These are phyloP conservation scores for Teunomyces atbi DNA, from an alignment of 805 yeast species.

Conservation along the genomic window DNA sequence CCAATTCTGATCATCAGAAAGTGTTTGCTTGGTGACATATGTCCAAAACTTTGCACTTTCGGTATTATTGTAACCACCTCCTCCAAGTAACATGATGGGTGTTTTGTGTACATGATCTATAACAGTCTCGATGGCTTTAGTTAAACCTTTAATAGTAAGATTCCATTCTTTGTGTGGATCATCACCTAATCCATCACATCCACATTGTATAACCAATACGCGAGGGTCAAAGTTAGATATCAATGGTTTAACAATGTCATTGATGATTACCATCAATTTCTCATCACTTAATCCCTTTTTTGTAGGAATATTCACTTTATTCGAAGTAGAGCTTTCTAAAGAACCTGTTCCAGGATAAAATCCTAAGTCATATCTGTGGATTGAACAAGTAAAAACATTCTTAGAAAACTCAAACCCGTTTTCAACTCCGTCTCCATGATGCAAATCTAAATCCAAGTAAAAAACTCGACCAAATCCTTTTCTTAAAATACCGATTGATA, in stretches of 20 bases:
- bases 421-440: conserved; percentile 82
- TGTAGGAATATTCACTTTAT: conserved; percentile 54
- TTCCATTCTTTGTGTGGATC: conserved; percentile 72
- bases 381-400: conserved; percentile 58
- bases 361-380: conserved; percentile 64
- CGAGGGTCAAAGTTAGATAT: conserved; percentile 42
- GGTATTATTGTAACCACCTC: conserved; percentile 71
- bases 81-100: conserved; percentile 59
- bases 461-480: conserved; percentile 44
- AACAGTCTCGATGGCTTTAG: conserved; percentile 31
- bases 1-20: conserved; percentile 27
- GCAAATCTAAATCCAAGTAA: conserved; percentile 72
- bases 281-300: conserved; percentile 54
- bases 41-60: conserved; percentile 66
- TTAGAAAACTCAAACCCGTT: conserved; percentile 56
- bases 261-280: conserved; percentile 35
- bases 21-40: conserved; percentile 31
- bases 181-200: conserved; percentile 70
- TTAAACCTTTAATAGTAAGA: conserved; percentile 52
- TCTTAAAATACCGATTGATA: conserved; percentile 54
- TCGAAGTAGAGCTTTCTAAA: conserved; percentile 28
- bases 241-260: conserved; percentile 45
- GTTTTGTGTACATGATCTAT: conserved; percentile 13
- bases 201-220: conserved; percentile 62
- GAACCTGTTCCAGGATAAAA: conserved; percentile 75